These are phyloP conservation scores for Canavalia gladiata DNA, from an alignment of 306 rosid species.

Conservation along the genomic window DNA sequence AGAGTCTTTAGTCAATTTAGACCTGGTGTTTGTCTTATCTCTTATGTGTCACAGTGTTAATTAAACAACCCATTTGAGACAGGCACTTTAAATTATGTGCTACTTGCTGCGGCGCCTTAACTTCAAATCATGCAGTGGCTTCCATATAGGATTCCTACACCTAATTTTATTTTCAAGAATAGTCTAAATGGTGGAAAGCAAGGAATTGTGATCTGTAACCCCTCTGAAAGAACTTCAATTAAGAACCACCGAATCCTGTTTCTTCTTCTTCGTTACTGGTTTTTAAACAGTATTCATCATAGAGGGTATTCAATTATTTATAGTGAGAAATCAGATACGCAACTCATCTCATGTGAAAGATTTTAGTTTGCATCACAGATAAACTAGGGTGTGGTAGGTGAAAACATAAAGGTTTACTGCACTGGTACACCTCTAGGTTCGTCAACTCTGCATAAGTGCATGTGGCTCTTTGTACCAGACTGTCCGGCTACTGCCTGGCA, in stretches of 20 bases:
- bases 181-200: conserved; percentile 7
- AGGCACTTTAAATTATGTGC: neutral
- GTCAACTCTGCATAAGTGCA: conserved; percentile 53
- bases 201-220: neutral
- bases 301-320: neutral
- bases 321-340: neutral
- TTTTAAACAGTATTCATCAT: neutral
- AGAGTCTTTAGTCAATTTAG: conserved; percentile 9
- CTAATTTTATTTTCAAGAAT: conserved; percentile 1
- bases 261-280: neutral
- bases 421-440: conserved; percentile 48
- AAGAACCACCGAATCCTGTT: neutral
- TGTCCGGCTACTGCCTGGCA: conserved; percentile 46
- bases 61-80: conserved; percentile 14
- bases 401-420: conserved; percentile 49
- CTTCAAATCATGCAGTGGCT: neutral
- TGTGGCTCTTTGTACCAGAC: conserved; percentile 55
- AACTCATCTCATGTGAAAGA: conserved; percentile 3
- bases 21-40: neutral
- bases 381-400: conserved; percentile 52
- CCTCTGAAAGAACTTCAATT: conserved; percentile 17
- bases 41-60: conserved; percentile 20
- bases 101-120: conserved; percentile 10
- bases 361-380: conserved; percentile 37
- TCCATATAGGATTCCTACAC: conserved; percentile 2